Percentiles rank a stretch among this genome's conserved stretches.
These are phyloP conservation scores for Tremellales sp. DNA, from an alignment of 1,284 basidiomycete species.

Conservation along the genomic window DNA sequence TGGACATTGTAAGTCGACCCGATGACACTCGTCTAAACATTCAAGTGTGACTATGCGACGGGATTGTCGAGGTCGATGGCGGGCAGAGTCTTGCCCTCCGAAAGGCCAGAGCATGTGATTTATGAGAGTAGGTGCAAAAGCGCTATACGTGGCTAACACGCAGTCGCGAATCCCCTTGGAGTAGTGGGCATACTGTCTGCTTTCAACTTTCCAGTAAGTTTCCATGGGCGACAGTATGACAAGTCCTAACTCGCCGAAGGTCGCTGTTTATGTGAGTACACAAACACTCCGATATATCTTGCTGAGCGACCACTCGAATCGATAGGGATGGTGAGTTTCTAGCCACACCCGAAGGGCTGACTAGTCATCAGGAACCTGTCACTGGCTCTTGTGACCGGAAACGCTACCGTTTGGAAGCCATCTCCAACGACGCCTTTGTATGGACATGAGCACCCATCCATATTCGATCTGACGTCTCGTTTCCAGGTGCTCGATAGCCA, in stretches of 20 bases:
- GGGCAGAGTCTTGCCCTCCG: conserved; percentile 75
- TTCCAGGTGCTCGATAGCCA: conserved; percentile 60
- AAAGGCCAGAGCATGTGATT: conserved; percentile 84
- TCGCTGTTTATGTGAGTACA: conserved; percentile 55
- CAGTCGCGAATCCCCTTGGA: conserved; percentile 86
- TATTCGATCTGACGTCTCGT: conserved; percentile 22
- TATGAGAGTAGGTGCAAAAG: conserved; percentile 56
- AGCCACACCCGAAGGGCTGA: background rate
- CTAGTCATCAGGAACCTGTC: conserved; percentile 74
- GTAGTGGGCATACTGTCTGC: conserved; percentile 84
- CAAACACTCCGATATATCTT: background rate
- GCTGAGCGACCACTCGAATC: background rate
- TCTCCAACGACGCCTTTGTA: conserved; percentile 82
- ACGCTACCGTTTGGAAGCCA: conserved; percentile 93
- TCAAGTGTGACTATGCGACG: conserved; percentile 61
- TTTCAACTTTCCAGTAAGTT: conserved; percentile 91
- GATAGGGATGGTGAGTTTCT: conserved; percentile 17
- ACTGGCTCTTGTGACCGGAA: conserved; percentile 78
- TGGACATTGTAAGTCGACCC: conserved; percentile 70
- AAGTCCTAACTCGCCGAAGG: conserved; percentile 13
- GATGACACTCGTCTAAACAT: conserved; percentile 2
- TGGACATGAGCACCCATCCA: conserved; percentile 37
- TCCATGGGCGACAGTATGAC: conserved; percentile 34
- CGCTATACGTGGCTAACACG: background rate
- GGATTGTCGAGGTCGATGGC: conserved; percentile 90